Conservation (phyloP, 2,329 filamentous ascomycete species). For the Talaromyces sp. region DNA sequence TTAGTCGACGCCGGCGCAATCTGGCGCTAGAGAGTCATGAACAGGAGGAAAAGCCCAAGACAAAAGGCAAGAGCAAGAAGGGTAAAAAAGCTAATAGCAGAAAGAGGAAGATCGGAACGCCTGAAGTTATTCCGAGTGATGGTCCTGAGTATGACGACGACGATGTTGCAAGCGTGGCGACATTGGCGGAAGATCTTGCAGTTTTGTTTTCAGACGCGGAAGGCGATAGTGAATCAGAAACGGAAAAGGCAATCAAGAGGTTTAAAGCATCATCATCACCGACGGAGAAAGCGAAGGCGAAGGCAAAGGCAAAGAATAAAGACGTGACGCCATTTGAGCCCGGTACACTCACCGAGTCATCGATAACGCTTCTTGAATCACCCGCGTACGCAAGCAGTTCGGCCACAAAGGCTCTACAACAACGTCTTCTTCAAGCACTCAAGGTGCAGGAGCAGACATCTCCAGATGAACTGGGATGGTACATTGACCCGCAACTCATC, state of each 20-base stretch:
- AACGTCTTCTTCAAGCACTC: slow-evolving; percentile 64
- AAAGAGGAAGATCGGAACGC: not conserved
- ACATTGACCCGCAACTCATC: slow-evolving; percentile 66
- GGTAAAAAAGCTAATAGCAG: not conserved
- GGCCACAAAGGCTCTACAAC: slow-evolving; percentile 63
- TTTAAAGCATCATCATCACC: not conserved
- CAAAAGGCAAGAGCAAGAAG: slow-evolving; percentile 21
- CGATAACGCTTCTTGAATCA: slow-evolving; percentile 63
- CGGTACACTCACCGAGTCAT: slow-evolving; percentile 61
- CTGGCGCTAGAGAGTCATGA: not conserved
- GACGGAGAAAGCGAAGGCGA: not conserved
- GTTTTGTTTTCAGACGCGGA: slow-evolving; percentile 43
- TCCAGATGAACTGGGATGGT: slow-evolving; percentile 74
- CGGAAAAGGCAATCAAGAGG: slow-evolving; percentile 10
- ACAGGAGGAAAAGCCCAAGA: slow-evolving; percentile 21
- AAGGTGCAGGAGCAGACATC: slow-evolving; percentile 62
- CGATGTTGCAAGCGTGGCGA: slow-evolving; percentile 49
- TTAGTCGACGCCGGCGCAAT: slow-evolving; percentile 46
- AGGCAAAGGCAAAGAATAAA: slow-evolving; percentile 7
- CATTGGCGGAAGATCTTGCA: slow-evolving; percentile 48
- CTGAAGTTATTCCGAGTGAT: slow-evolving; percentile 28
- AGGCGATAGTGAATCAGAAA: slow-evolving; percentile 18
- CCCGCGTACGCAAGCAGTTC: slow-evolving; percentile 63
- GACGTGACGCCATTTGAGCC: slow-evolving; percentile 63
- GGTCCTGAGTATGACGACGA: slow-evolving; percentile 2